Conservation (phyloP, 2,329 filamentous ascomycete species). For the Phaeoacremonium minimum region DNA sequence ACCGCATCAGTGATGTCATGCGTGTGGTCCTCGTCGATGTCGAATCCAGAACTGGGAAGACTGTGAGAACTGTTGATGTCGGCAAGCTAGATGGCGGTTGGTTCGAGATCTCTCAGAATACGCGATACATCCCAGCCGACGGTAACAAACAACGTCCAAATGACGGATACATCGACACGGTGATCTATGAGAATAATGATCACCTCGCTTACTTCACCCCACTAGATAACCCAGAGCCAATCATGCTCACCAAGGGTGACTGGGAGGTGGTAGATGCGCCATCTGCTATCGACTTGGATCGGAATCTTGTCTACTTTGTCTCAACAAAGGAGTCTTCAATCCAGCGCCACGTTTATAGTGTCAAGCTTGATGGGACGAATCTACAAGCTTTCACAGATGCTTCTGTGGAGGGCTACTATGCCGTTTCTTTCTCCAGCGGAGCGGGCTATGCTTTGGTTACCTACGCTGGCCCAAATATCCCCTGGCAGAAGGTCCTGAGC, state of each 20-base stretch:
- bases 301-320: conserved; percentile 87
- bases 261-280: conserved; percentile 92
- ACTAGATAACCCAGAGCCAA: conserved; percentile 74
- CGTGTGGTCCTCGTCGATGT: conserved; percentile 86
- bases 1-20: conserved; percentile 88
- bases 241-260: conserved; percentile 79
- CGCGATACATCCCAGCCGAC: conserved; percentile 82
- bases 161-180: conserved; percentile 89
- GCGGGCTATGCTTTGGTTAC: conserved; percentile 80
- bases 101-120: conserved; percentile 90
- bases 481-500: conserved; percentile 86
- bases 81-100: conserved; percentile 88
- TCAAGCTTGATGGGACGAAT: conserved; percentile 74
- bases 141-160: conserved; percentile 67
- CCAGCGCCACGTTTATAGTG: conserved; percentile 87
- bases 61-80: conserved; percentile 75
- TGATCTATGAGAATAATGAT: conserved; percentile 82
- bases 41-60: conserved; percentile 64
- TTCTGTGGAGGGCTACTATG: conserved; percentile 71
- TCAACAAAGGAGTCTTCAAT: conserved; percentile 83
- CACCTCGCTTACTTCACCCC: conserved; percentile 93
- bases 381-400: conserved; percentile 72
- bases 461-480: conserved; percentile 79
- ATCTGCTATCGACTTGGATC: conserved; percentile 76
- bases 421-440: conserved; percentile 76